phyloP scores from a whole-genome alignment of 345 rosid species.

The Populus alba region DNA sequence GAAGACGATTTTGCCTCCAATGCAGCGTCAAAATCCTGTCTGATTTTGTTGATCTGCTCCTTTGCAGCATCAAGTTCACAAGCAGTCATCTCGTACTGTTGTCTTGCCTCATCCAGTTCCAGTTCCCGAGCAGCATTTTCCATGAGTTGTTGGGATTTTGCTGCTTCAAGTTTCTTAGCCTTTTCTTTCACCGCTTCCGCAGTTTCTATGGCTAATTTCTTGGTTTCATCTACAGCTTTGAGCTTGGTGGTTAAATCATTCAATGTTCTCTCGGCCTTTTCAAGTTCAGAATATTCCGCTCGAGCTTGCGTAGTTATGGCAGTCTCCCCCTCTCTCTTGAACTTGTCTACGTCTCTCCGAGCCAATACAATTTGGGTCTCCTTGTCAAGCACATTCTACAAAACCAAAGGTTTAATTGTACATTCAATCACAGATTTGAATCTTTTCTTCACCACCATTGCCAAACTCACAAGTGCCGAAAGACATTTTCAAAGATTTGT shows the following conservation, averaged over 20 bases:
- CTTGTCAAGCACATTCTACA: slow-evolving; percentile 44
- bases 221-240: slow-evolving; percentile 36
- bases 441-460: not conserved
- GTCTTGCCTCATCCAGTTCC: slow-evolving; percentile 57
- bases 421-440: not conserved
- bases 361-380: slow-evolving; percentile 60
- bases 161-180: slow-evolving; percentile 57
- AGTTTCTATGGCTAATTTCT: slow-evolving; percentile 40
- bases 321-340: slow-evolving; percentile 42
- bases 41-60: slow-evolving; percentile 59
- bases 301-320: slow-evolving; percentile 41
- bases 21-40: slow-evolving; percentile 74
- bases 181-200: slow-evolving; percentile 45
- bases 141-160: slow-evolving; percentile 34
- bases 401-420: not conserved
- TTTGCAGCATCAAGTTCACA: slow-evolving; percentile 56
- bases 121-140: slow-evolving; percentile 36
- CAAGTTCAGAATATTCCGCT: slow-evolving; percentile 48
- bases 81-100: slow-evolving; percentile 47
- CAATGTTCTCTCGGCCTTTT: slow-evolving; percentile 42
- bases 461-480: not conserved
- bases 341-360: slow-evolving; percentile 41
- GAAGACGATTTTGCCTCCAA: slow-evolving; percentile 58
- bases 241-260: slow-evolving; percentile 44
- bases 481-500: not conserved